These are phyloP conservation scores for Neurospora cerealis DNA, from an alignment of 495 filamentous ascomycete species.

Conservation along the genomic window DNA sequence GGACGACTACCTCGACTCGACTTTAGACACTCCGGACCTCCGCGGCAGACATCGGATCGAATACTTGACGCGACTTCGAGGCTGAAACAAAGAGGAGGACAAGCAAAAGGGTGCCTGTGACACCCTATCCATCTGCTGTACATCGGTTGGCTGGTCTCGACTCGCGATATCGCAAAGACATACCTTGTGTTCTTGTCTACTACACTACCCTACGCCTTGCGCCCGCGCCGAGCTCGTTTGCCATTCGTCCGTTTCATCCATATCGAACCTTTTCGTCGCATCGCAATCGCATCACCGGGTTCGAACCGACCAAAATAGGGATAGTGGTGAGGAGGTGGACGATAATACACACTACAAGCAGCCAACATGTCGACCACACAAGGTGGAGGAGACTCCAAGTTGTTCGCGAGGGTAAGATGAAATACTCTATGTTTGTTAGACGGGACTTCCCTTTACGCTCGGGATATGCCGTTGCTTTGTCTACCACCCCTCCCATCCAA, in stretches of 20 bases:
- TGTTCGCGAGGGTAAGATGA: constrained; percentile 92
- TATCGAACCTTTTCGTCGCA: neutral
- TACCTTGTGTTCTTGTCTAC: neutral
- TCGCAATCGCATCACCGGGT: neutral
- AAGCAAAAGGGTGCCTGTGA: neutral
- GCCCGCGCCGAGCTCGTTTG: neutral
- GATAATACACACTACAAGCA: neutral
- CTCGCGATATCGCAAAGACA: neutral
- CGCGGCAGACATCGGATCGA: neutral
- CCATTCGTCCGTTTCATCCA: neutral
- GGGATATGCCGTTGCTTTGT: neutral
- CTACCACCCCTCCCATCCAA: neutral
- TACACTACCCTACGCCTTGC: neutral
- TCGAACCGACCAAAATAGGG: neutral
- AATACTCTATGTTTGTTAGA: constrained; percentile 3
- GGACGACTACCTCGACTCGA: neutral
- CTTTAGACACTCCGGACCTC: neutral
- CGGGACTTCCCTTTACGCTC: neutral
- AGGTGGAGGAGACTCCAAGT: constrained; percentile 89
- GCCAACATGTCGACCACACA: constrained; percentile 58
- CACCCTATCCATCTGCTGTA: neutral
- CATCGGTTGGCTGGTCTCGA: neutral
- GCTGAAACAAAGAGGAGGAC: neutral
- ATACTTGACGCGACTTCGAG: neutral
- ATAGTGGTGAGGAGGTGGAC: neutral